Evolutionary conservation across 1,284 basidiomycete genomes (phyloP).

Genomic region (Porogramme epimiltina): DNA sequence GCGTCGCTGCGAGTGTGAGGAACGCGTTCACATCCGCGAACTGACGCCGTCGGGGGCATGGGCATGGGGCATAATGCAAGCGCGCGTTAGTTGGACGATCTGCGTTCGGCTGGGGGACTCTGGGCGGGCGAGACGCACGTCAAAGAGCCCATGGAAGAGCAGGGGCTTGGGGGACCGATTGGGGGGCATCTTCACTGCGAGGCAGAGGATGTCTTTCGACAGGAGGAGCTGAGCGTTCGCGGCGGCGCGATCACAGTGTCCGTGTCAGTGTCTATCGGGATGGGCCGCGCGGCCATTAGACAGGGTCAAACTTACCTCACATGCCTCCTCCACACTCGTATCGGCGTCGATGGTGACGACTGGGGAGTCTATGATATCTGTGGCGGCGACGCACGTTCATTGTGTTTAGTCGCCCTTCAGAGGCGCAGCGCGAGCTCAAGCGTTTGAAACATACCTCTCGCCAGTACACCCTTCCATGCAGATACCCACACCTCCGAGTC

Average conservation of each 20-base stretch:
- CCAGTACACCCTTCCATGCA: constrained; percentile 55
- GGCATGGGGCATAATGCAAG: neutral
- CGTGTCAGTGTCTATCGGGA: neutral
- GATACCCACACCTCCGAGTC: constrained; percentile 61
- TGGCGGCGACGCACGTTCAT: neutral
- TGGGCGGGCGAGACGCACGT: constrained; percentile 50
- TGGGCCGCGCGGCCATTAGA: too few species aligned
- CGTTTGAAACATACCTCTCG: constrained; percentile 45
- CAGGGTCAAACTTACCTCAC: constrained; percentile 70
- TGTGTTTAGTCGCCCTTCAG: neutral
- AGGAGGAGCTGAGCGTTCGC: constrained; percentile 53
- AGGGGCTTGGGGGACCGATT: constrained; percentile 27
- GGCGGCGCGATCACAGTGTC: neutral
- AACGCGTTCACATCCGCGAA: constrained; percentile 84
- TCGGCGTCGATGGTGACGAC: constrained; percentile 66
- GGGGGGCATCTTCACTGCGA: constrained; percentile 55
- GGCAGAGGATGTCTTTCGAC: constrained; percentile 59
- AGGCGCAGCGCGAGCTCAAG: neutral
- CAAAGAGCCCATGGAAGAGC: constrained; percentile 67
- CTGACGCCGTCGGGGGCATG: constrained; percentile 39
- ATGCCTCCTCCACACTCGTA: constrained; percentile 76
- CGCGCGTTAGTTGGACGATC: neutral
- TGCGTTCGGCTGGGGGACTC: neutral
- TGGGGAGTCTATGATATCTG: constrained; percentile 68
- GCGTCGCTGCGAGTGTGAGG: constrained; percentile 74